Percentiles rank a stretch among this genome's conserved stretches.
Evolutionary conservation across 2,329 filamentous ascomycete genomes (phyloP).

Genomic region (Mollisia scopiformis): DNA sequence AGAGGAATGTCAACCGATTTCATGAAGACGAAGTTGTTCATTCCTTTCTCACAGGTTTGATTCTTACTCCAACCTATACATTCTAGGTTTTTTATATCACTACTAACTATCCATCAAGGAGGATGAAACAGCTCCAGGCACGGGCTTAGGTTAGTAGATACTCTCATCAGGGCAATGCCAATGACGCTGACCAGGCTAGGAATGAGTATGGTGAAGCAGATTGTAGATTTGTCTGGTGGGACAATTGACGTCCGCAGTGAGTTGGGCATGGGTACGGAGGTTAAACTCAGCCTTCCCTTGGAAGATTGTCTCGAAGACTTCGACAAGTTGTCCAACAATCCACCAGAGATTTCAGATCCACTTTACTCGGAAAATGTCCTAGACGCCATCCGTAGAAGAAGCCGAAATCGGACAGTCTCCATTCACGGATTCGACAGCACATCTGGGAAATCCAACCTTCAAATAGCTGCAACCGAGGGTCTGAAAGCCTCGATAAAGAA

Average conservation of each 20-base stretch:
- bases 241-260: constrained; percentile 59
- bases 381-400: constrained; percentile 21
- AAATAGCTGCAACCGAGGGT: constrained; percentile 11
- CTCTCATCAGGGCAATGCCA: too few relatives aligned
- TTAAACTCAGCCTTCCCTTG: constrained; percentile 50
- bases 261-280: constrained; percentile 54
- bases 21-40: constrained; percentile 57
- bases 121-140: constrained; percentile 60
- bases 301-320: constrained; percentile 12
- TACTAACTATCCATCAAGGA: constrained; percentile 48
- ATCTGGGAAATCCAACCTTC: constrained; percentile 16
- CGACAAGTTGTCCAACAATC: not conserved
- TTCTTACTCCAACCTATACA: constrained; percentile 36
- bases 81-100: constrained; percentile 15
- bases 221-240: constrained; percentile 62
- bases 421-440: constrained; percentile 27
- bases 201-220: constrained; percentile 66
- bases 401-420: constrained; percentile 19
- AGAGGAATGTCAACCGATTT: constrained; percentile 67
- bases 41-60: constrained; percentile 57
- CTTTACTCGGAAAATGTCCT: constrained; percentile 12
- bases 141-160: constrained; percentile 64
- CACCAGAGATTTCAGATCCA: not conserved
- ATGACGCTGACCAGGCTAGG: too few relatives aligned
- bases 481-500: constrained; percentile 27